Evolutionary conservation across 1,139 yeast genomes (phyloP).

Genomic region (Zygosaccharomyces sapae): DNA sequence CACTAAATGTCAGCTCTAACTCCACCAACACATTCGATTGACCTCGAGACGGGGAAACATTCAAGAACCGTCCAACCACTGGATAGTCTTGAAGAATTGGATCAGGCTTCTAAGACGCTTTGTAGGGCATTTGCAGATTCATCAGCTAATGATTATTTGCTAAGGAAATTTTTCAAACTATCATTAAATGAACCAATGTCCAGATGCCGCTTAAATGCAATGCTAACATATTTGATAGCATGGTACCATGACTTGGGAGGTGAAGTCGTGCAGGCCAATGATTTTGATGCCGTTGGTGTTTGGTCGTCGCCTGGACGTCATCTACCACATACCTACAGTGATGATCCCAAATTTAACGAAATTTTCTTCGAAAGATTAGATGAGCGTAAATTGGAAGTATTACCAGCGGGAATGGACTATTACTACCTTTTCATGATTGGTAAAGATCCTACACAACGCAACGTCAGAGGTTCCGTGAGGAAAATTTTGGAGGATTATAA

Average conservation of each 20-base stretch:
- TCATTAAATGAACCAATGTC: slow-evolving; percentile 25
- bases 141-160: slow-evolving; percentile 28
- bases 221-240: slow-evolving; percentile 25
- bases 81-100: slow-evolving; percentile 23
- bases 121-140: slow-evolving; percentile 30
- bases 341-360: slow-evolving; percentile 30
- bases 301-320: slow-evolving; percentile 29
- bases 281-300: slow-evolving; percentile 35
- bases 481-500: slow-evolving; percentile 32
- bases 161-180: slow-evolving; percentile 31
- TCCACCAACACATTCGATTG: slow-evolving; percentile 1
- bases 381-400: slow-evolving; percentile 20
- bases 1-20: slow-evolving; percentile 1
- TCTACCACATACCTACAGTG: slow-evolving; percentile 26
- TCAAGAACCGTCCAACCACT: slow-evolving; percentile 17
- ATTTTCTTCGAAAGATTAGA: slow-evolving; percentile 29
- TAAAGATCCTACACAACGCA: slow-evolving; percentile 27
- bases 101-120: slow-evolving; percentile 26
- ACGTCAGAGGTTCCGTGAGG: slow-evolving; percentile 34
- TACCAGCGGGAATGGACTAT: slow-evolving; percentile 29
- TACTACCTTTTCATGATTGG: slow-evolving; percentile 35
- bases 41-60: slow-evolving; percentile 4
- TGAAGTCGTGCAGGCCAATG: slow-evolving; percentile 32
- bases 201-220: slow-evolving; percentile 24
- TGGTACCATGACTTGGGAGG: slow-evolving; percentile 31